These are phyloP conservation scores for Hippophae tibetana DNA, from an alignment of 306 rosid species.

Conservation along the genomic window DNA sequence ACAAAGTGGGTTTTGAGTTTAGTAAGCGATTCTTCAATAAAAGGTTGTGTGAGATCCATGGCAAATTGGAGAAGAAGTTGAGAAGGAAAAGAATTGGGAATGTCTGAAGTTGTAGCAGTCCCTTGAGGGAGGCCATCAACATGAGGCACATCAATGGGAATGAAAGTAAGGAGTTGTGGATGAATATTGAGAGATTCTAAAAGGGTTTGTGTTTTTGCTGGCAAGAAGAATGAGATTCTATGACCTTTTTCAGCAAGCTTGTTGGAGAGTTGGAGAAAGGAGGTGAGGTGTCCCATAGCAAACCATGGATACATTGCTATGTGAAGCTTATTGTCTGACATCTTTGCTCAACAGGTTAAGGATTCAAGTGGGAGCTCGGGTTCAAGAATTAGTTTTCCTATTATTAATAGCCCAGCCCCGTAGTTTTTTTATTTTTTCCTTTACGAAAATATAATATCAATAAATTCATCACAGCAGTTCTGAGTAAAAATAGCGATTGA, in stretches of 20 bases:
- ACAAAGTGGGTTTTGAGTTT: constrained; percentile 39
- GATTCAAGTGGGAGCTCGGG: too few relatives aligned
- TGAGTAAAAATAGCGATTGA: too few relatives aligned
- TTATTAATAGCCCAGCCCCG: too few relatives aligned
- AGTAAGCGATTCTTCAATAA: constrained; percentile 22
- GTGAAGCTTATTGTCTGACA: constrained; percentile 8
- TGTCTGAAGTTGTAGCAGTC: constrained; percentile 52
- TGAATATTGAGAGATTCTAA: constrained; percentile 43
- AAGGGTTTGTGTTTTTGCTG: constrained; percentile 30
- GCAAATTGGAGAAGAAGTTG: constrained; percentile 38
- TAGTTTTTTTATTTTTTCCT: too few relatives aligned
- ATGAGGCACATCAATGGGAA: constrained; percentile 47
- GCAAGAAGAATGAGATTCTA: constrained; percentile 47
- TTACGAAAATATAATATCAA: too few relatives aligned
- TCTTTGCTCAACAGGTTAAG: too few relatives aligned
- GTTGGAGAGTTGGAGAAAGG: constrained; percentile 57
- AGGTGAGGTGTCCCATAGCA: constrained; percentile 57
- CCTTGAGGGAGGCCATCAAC: constrained; percentile 50
- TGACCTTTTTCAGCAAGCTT: constrained; percentile 57
- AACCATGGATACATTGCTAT: constrained; percentile 61
- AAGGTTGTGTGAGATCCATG: constrained; percentile 54
- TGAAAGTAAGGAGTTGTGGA: constrained; percentile 44
- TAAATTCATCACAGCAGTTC: too few relatives aligned
- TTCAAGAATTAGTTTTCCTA: too few relatives aligned
- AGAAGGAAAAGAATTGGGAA: constrained; percentile 22